Evolutionary conservation across 345 rosid genomes (phyloP).

Genomic region (Citrus reticulata): DNA sequence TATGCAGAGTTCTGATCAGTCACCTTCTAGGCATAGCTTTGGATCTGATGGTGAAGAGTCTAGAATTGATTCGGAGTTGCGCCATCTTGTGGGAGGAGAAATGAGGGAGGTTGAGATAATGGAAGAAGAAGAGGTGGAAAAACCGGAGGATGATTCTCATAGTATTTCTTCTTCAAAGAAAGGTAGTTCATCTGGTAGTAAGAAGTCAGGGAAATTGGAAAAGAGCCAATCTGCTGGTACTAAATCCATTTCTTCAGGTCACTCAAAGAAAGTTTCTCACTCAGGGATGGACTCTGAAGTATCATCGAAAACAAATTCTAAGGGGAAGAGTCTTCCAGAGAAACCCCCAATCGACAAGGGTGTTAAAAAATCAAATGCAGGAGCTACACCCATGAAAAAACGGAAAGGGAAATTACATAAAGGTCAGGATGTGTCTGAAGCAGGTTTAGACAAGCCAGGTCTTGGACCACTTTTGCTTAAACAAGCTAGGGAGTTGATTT

Average conservation of each 20-base stretch:
- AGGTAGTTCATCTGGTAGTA: constrained; percentile 35
- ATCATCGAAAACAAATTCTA: constrained; percentile 32
- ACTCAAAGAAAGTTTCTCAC: constrained; percentile 32
- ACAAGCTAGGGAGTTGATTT: constrained; percentile 68
- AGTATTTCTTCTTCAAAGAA: constrained; percentile 42
- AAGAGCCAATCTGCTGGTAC: constrained; percentile 31
- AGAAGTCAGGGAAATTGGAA: constrained; percentile 44
- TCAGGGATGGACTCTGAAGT: constrained; percentile 27
- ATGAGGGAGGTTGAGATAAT: constrained; percentile 51
- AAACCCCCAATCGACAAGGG: constrained; percentile 45
- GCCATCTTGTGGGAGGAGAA: constrained; percentile 70
- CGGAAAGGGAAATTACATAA: constrained; percentile 44
- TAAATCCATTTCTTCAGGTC: constrained; percentile 37
- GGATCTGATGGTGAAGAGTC: constrained; percentile 83
- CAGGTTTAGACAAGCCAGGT: constrained; percentile 46
- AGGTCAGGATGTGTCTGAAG: constrained; percentile 40
- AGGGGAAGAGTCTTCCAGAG: constrained; percentile 35
- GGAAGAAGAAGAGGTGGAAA: constrained; percentile 47
- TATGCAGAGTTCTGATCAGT: constrained; percentile 81
- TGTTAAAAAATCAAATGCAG: constrained; percentile 36
- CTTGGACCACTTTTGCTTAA: constrained; percentile 72
- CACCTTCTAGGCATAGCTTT: constrained; percentile 76
- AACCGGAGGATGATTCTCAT: constrained; percentile 35
- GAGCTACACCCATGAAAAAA: constrained; percentile 39
- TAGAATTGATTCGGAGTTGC: constrained; percentile 77